Evolutionary conservation across 352 stramenopile species (phyloP), one percentile per base, ranked within the genome.

Genomic region (Nothophytophthora sp.): DNA sequence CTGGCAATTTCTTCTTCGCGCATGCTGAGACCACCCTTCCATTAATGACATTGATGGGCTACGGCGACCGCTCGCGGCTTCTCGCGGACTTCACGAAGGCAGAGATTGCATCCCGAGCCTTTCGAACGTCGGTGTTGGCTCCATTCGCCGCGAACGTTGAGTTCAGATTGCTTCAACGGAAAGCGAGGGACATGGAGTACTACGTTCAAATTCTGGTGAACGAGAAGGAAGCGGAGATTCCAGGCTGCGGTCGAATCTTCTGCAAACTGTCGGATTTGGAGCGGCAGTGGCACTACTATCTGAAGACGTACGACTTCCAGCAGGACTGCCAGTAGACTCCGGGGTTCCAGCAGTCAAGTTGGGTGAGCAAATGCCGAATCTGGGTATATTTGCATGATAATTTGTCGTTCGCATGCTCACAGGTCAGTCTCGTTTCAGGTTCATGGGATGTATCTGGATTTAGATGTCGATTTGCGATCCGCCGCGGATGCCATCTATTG

Each of bases 11-110:
- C 36, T 68, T 60, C 44, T 83, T 86, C 25, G 72, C 72, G 0
- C 75, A 86, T 46, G 75, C 75, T 12, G 75, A 86, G 50, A 86
- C 75, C 6, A 72, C 70, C 12, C 55, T 86, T 5, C 75, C 75
- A 1, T 50, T 86, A 27, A 61, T 81, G 60, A 81, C 70, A 12
- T 47, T 86, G 20, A 42, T 86, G 30, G 75, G 75, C 3, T 65
- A 78, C 6, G 62, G 67, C 12, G 51, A 70, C 38, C 63, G 55
- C 5, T 53, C 63, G 3, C 43, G 42, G 29, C 48, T 82, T 5
- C 12, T 62, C 11, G 67, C 70, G 11, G 62, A 63, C 19, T 67
- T 61, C 27, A 63, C 63, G 0, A n/a, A 48, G 1, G 30, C 42
- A 10, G 54, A 65, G 5, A 73, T 86, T 40, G 36, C 45, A 27